A percentile compares a stretch with the other conserved stretches of the same genome.
phyloP scores from a whole-genome alignment of 2,329 filamentous ascomycete genomes.

The Fusarium subtropicale region DNA sequence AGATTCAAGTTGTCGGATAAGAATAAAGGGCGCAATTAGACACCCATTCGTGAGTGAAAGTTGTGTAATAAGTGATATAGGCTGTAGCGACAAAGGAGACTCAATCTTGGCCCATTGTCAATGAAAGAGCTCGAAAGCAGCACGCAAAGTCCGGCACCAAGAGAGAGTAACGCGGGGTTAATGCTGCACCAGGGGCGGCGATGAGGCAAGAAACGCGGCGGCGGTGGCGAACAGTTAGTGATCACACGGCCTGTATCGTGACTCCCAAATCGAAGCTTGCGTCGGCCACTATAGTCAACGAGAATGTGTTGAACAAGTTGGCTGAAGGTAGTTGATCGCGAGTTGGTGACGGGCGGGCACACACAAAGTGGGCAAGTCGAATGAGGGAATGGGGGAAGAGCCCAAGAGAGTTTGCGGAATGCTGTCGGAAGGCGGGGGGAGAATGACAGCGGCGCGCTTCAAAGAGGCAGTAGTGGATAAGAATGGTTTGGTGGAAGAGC shows the following conservation, averaged over 20 bases:
- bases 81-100: conserved; percentile 42
- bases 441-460: conserved; percentile 40
- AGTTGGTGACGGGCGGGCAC: conserved; percentile 19
- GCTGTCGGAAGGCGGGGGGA: conserved; percentile 43
- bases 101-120: conserved; percentile 54
- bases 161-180: conserved; percentile 44
- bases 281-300: conserved; percentile 25
- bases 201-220: conserved; percentile 26
- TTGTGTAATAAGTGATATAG: conserved; percentile 21
- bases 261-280: conserved; percentile 28
- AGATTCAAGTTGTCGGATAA: conserved; percentile 43
- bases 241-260: conserved; percentile 27
- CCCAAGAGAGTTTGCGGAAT: conserved; percentile 25
- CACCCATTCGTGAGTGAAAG: conserved; percentile 47
- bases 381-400: conserved; percentile 23
- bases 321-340: conserved; percentile 27
- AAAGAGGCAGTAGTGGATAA: conserved; percentile 30
- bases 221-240: conserved; percentile 39
- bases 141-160: conserved; percentile 43
- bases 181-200: conserved; percentile 36
- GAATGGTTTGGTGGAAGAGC: conserved; percentile 13
- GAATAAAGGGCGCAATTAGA: conserved; percentile 32
- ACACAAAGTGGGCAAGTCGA: conserved; percentile 19
- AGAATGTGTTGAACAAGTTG: conserved; percentile 10
- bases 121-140: conserved; percentile 46